Evolutionary conservation across 441 rosid species (phyloP), one percentile per base, ranked within the genome.

Genomic region (Mallotus repandus): DNA sequence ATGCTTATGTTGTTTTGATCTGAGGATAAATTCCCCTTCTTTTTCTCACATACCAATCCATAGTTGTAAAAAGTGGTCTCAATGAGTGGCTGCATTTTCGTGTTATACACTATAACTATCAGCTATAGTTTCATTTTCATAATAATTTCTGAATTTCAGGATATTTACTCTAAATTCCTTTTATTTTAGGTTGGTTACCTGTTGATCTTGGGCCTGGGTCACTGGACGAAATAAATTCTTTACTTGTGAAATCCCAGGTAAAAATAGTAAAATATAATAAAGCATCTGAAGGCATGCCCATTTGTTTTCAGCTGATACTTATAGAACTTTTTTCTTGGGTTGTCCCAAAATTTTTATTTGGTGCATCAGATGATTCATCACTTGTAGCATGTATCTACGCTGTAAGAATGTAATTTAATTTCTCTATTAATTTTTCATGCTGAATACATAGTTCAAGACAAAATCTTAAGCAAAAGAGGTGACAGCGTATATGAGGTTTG

Each of bases 161-260:
- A 58, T 70, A 62, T 70, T 81, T 21, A 73, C 54, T 43, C 12
- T 12, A 15, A 45, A 43, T 62, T 38, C 67, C 71, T 76, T 77
- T 53, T 67, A 48, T 76, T 76, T 68, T 83, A 91, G 93, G 92
- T 80, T 87, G 88, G 89, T 77, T 71, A 57, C 93, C 91, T 45
- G 83, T 87, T 74, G 96, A 89, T 84, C 77, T 89, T 70, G 96
- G 93, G 69, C 93, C 92, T 57, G 74, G 71, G 49, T 82, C 93
- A 63, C 66, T 86, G 79, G 80, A 89, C 45, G 89, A 86, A 80
- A 82, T 91, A 69, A 70, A 77, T 41, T 76, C 84, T 72, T 71
- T 85, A 58, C 82, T 91, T 59, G 71, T 65, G 63, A 83, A 77
- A 67, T 87, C 87, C 80, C 83, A 91, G 96, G 96, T 89, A 84